Evolutionary conservation across 2,329 filamentous ascomycete genomes (phyloP), one percentile per base, ranked within the genome.

Genomic region (Cyanodermella asteris): DNA sequence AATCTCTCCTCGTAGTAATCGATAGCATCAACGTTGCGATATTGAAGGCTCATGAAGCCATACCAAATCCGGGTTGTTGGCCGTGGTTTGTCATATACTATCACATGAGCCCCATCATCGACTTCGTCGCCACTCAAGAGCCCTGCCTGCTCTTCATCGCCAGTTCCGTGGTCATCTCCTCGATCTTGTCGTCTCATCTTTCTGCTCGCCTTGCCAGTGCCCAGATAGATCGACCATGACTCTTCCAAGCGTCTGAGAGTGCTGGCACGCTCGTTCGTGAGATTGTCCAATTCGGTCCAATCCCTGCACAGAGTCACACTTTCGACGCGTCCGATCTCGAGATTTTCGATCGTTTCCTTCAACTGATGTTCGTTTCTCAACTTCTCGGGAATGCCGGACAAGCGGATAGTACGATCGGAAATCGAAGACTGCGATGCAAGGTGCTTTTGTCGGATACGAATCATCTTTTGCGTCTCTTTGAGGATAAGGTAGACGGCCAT

Each of bases 391-490:
- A 97, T 84, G 0, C 84, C 84, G 0, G 84, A 87, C 11, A 97
- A 53, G 13, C 80, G 72, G 39, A 97, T 82, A 0, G 87, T 97
- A 16, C 82, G 70, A 48, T 97, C 87, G 2, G 87, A 94, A 25
- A 93, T 67, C n/a, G 84, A 94, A 0, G 76, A 82, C 47, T 94
- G 84, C 13, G 72, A 80, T 8, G 87, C 87, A 7, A 97, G 61
- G 42, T 93, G 97, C 30, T 81, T 70, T 46, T 97, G 87, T 13
- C 87, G 62, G 16, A 84, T 64, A 28, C 72, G 65, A 34, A 94
- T 90, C 26, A 97, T 73, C 30, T 70, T 73, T 36, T 73, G 67
- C 0, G 87, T 94, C 49, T 91, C 73, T 20, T 63, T 62, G 30
- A 84, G 68, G 38, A 94, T 69, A 36, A 84, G 64, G 43, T 82